Base-by-base conservation (phyloP, 2,329 filamentous ascomycete genomes). In the Helminthosporium solani region DNA sequence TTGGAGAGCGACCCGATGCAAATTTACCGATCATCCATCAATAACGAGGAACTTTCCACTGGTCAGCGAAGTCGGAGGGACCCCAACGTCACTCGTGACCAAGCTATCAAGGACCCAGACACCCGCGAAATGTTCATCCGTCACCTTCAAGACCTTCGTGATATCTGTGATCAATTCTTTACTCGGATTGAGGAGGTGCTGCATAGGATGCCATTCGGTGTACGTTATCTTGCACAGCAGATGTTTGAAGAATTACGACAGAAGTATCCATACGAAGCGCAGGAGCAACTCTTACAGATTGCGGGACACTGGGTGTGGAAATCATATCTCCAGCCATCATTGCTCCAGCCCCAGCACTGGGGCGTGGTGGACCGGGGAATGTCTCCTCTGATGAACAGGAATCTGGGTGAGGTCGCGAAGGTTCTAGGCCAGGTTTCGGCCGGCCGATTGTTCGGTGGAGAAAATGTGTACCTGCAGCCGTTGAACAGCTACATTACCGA, bases 1-100 rank as follows among this genome's bases (percentile, higher is more conserved):
- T 78, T 99, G 20, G 94, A 99, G 71, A 96, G 92, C 67, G 94
- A 99, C 64, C 94, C 94, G 0, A 86, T 97, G 77, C 92, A 97
- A 60, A 99, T 99, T 46, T 97, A 99, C 72, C 84, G 88, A 33
- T 94, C 90, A 4, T 86, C 90, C 12, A 95, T 99, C 73, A 97
- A 95, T 74, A 96, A 99, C 60, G 92, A 97, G 70, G 94, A 99
- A 72, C 82, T 99, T 19, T 85, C 90, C 15, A 99, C 94, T 0
- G 94, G 94, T 3, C 83, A 84, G 54, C 84, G 89, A 16, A 96
- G 91, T 67, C 82, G 81, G 40, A 82, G 94, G 52, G 87, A 85
- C 27, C 83, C 89, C 12, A 90, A 96, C 57, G 86, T 99, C 27
- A 87, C 90, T 0, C 83, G 91, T 52, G 94, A 99, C 67, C 80